Conservation (phyloP, 108 stramenopile species). For the Aurantiochytrium sp. region DNA sequence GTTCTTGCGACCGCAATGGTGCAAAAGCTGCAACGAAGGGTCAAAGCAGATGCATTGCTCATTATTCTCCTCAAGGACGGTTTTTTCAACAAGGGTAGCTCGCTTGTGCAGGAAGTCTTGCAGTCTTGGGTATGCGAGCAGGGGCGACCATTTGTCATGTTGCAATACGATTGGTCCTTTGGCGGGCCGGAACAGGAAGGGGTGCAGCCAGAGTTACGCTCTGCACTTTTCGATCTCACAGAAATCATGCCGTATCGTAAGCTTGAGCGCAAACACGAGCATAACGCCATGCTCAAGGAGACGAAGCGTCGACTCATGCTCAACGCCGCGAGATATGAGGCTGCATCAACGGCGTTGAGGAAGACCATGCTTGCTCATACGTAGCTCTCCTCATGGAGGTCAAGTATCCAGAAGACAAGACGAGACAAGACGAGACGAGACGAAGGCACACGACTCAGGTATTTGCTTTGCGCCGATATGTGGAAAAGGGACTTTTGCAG, state of each 20-base stretch:
- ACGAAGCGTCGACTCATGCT: not conserved
- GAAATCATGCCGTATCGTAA: not conserved
- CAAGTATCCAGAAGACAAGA: too few species aligned
- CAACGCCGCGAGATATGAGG: not conserved
- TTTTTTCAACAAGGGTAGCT: not conserved
- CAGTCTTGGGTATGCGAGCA: not conserved
- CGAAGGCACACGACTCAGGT: too few species aligned
- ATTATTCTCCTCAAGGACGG: not conserved
- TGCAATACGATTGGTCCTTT: not conserved
- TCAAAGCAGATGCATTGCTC: not conserved
- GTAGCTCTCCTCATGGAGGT: too few species aligned
- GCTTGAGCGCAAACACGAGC: not conserved
- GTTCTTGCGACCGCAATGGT: not conserved
- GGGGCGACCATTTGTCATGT: not conserved
- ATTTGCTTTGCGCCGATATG: too few species aligned
- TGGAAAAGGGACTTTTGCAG: too few species aligned
- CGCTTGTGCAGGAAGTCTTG: not conserved
- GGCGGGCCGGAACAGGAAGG: not conserved
- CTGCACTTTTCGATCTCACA: not conserved
- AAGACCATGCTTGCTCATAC: not conserved
- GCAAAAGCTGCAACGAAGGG: not conserved
- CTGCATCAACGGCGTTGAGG: not conserved
- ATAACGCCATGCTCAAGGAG: not conserved
- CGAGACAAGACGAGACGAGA: too few species aligned
- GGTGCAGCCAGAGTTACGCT: not conserved